These are phyloP conservation scores for Phytopythium aichiense DNA, from an alignment of 352 stramenopile species.

Conservation along the genomic window DNA sequence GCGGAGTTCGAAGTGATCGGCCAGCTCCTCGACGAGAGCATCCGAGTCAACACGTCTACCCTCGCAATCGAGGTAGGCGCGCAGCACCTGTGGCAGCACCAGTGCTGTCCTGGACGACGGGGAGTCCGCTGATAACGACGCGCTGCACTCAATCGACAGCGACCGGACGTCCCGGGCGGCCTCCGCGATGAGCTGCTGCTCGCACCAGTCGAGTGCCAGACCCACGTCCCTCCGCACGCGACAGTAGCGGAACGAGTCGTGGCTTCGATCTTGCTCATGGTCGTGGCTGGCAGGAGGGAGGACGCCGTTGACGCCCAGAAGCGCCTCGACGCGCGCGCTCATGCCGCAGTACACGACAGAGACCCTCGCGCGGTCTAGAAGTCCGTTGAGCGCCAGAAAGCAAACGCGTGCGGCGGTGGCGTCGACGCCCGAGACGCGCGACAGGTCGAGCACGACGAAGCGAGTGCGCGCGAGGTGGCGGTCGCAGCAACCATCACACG, in stretches of 20 bases:
- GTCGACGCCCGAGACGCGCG: slow-evolving; percentile 73
- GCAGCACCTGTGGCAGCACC: slow-evolving; percentile 35
- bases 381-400: slow-evolving; percentile 63
- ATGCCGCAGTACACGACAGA: slow-evolving; percentile 68
- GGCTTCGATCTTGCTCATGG: slow-evolving; percentile 5
- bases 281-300: slow-evolving; percentile 7
- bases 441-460: slow-evolving; percentile 79
- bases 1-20: slow-evolving; percentile 27
- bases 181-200: slow-evolving; percentile 52
- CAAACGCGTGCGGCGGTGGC: slow-evolving; percentile 67
- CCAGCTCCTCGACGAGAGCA: slow-evolving; percentile 26
- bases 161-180: slow-evolving; percentile 19
- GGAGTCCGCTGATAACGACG: slow-evolving; percentile 17
- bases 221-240: slow-evolving; percentile 47
- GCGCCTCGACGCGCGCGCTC: slow-evolving; percentile 42
- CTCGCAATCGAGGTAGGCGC: slow-evolving; percentile 32
- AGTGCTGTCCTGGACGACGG: slow-evolving; percentile 22
- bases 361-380: slow-evolving; percentile 45
- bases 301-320: slow-evolving; percentile 57
- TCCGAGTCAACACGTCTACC: slow-evolving; percentile 10
- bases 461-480: slow-evolving; percentile 23
- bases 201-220: slow-evolving; percentile 57
- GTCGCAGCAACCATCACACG: slow-evolving; percentile 20
- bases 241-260: slow-evolving; percentile 12
- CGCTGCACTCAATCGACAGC: slow-evolving; percentile 32